Evolutionary conservation across 106 monocot genomes (phyloP).

Genomic region (Acorus gramineus): DNA sequence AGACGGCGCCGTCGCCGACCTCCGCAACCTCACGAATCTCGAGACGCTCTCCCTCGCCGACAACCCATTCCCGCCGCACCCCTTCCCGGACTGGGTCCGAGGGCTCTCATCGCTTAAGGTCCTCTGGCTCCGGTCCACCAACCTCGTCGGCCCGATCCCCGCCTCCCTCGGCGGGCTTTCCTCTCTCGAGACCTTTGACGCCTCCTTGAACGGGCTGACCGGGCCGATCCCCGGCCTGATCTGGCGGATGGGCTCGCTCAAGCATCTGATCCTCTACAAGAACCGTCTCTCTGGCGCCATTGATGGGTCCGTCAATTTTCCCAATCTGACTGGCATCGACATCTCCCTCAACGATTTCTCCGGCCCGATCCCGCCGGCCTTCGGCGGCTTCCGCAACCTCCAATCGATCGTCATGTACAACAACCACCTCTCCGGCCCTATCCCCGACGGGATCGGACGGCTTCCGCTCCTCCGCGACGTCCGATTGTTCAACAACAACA

Average conservation of each 20-base stretch:
- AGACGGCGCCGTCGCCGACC: conserved; percentile 21
- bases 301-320: no score
- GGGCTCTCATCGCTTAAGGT: neutral
- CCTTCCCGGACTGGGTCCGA: conserved; percentile 11
- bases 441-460: conserved; percentile 30
- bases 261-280: no score
- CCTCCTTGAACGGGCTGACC: conserved; percentile 38
- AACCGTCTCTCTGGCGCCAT: no score
- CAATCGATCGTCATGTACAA: conserved; percentile 15
- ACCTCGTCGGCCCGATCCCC: conserved; percentile 26
- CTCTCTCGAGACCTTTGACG: conserved; percentile 24
- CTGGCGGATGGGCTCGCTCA: no score
- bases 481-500: neutral
- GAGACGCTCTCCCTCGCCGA: conserved; percentile 20
- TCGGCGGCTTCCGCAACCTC: conserved; percentile 29
- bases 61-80: conserved; percentile 29
- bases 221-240: conserved; percentile 26
- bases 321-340: conserved; percentile 8
- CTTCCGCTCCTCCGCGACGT: conserved; percentile 22
- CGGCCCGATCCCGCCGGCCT: conserved; percentile 34
- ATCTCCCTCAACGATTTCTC: conserved; percentile 36
- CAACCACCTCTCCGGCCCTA: conserved; percentile 37
- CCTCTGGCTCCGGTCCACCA: conserved; percentile 19
- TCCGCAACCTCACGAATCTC: conserved; percentile 34
- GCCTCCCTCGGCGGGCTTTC: conserved; percentile 9